A percentile compares a stretch with the other conserved stretches of the same genome.
These are phyloP conservation scores for Trypanosomatidae sp. DNA, from an alignment of 208 protist species.

Conservation along the genomic window DNA sequence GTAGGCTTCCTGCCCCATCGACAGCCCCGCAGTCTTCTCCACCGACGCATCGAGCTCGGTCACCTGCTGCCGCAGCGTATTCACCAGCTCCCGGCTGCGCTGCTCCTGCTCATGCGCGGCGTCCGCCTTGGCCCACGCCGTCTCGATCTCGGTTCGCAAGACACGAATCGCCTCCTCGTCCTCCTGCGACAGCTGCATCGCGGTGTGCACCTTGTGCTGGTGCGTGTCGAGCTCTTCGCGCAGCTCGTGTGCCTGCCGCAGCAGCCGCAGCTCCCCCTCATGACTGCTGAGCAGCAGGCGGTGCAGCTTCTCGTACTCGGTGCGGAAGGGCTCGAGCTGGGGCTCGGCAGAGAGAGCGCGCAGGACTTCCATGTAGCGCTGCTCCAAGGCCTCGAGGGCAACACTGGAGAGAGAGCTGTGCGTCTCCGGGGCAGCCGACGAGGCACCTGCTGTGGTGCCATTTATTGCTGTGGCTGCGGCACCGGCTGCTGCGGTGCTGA, in stretches of 20 bases:
- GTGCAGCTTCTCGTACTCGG: constrained; percentile 98
- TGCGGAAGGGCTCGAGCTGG: constrained; percentile 93
- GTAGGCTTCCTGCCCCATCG: constrained; percentile 94
- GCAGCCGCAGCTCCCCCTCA: constrained; percentile 97
- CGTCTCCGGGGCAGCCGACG: too few relatives aligned
- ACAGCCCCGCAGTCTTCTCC: constrained; percentile 92
- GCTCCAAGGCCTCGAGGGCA: constrained; percentile 93
- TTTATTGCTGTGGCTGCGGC: too few relatives aligned
- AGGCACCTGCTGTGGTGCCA: too few relatives aligned
- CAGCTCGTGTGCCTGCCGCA: constrained; percentile 94
- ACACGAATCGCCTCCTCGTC: constrained; percentile 95
- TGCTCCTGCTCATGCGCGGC: constrained; percentile 96
- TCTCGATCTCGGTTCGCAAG: constrained; percentile 96
- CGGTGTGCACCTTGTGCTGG: constrained; percentile 94
- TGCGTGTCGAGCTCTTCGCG: constrained; percentile 96
- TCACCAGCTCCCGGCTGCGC: constrained; percentile 94
- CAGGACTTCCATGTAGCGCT: constrained; percentile 94
- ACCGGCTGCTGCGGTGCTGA: too few relatives aligned
- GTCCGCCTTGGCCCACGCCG: constrained; percentile 98
- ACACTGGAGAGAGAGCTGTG: constrained; percentile 50
- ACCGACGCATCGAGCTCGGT: constrained; percentile 93
- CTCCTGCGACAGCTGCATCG: constrained; percentile 95
- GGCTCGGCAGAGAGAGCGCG: constrained; percentile 94
- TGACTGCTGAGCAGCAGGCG: constrained; percentile 96
- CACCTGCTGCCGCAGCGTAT: constrained; percentile 95